Percentiles rank a stretch among this genome's conserved stretches.
Evolutionary conservation across 768 basidiomycete species (phyloP).

Genomic region (Dictyophora rubrovolvata): DNA sequence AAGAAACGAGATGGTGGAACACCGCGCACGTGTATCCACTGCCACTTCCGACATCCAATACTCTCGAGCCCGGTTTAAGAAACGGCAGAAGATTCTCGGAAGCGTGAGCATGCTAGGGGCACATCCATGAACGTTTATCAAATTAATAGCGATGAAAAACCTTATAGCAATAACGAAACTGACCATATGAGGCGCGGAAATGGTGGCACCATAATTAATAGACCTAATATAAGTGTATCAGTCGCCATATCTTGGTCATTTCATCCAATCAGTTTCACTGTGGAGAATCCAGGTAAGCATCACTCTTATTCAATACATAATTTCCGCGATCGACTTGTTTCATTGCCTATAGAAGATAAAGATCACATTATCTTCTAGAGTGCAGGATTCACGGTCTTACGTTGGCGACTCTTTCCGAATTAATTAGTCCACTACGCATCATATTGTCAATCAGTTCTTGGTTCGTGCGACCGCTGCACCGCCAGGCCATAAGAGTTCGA

Average conservation of each 20-base stretch:
- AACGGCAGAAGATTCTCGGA: constrained; percentile 65
- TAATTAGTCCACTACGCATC: constrained; percentile 40
- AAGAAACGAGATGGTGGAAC: constrained; percentile 58
- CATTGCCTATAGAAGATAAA: constrained; percentile 47
- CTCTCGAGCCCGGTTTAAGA: constrained; percentile 56
- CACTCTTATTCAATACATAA: constrained; percentile 36
- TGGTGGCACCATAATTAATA: constrained; percentile 83
- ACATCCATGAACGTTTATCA: neutral
- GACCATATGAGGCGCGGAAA: constrained; percentile 96
- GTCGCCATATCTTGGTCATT: neutral
- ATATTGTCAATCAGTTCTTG: constrained; percentile 66
- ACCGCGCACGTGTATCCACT: constrained; percentile 83
- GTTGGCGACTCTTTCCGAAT: constrained; percentile 41
- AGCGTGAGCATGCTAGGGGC: constrained; percentile 71
- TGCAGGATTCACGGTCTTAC: constrained; percentile 29
- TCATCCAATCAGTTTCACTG: constrained; percentile 17
- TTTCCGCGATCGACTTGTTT: constrained; percentile 55
- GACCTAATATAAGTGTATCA: constrained; percentile 26
- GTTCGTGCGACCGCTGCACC: constrained; percentile 60
- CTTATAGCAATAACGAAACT: neutral
- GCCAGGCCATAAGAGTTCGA: constrained; percentile 63
- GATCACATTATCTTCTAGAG: neutral
- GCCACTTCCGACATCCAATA: constrained; percentile 86
- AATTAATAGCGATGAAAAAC: neutral
- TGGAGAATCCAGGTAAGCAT: constrained; percentile 28